Base-by-base conservation (phyloP, 305 asterid genomes). In the Fraxinus sp. region DNA sequence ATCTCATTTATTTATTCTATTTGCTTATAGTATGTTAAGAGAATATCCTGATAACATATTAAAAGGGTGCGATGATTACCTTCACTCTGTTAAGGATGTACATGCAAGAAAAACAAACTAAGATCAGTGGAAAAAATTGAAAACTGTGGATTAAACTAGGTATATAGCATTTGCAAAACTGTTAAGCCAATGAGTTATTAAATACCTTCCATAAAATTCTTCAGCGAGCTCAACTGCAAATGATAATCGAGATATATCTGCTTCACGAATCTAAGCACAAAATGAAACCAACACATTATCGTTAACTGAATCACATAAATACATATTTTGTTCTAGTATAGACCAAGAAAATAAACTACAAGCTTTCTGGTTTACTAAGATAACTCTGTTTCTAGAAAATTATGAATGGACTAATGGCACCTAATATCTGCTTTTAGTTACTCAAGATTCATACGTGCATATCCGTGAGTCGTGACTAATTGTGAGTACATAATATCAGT, bases 201-300 rank as follows among this genome's bases (percentile, higher is more conserved):
- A 89, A 74, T 74, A 95, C 99, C 99, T 96, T 86, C 98, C 98
- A 82, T 95, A 96, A 82, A 96, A 96, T 86, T 96, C 99, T 91
- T 96, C 99, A 73, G 99, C 99, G 77, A 96, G 98, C 89, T 96
- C 98, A 90, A 96, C 98, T 2, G 99, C 98, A 41, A 96, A 96
- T 75, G 99, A 96, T 81, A 96, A 89, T 78, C 99, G 91, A 82
- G 97, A 93, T 83, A 96, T 95, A 86, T 96, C 99, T 80, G 98
- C 99, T 90, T 96, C 99, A 59, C 99, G 99, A 82, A 96, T 92
- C 99, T 96, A 86, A 76, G 74, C 86, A 89, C 13, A 81, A 62
- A 78, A 79, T 72, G 55, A 81, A 46, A 76, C 41, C 70, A 76
- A 73, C 77, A 86, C 43, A 77, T 84, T 57, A 81, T 39, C 73